Conservation (phyloP, 805 yeast species). For the Wickerhamiella spandovensis region DNA sequence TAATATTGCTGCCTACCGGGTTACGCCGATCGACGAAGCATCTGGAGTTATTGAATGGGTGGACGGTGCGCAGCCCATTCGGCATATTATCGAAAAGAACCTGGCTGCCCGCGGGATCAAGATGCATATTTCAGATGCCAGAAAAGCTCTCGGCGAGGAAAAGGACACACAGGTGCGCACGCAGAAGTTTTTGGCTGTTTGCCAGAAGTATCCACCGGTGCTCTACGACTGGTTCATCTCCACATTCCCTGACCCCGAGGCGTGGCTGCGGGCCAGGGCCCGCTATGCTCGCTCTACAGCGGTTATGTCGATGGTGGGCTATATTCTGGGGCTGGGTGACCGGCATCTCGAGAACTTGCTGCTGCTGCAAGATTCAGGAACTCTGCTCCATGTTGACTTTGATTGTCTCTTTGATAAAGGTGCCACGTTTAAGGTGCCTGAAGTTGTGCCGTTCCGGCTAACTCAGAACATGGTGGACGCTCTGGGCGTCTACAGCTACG, state of each 20-base stretch:
- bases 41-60: conserved; percentile 91
- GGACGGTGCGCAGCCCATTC: conserved; percentile 55
- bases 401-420: conserved; percentile 88
- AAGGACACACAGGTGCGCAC: conserved; percentile 10
- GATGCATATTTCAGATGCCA: conserved; percentile 15
- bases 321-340: conserved; percentile 87
- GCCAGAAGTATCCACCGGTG: conserved; percentile 32
- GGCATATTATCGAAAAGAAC: conserved; percentile 40
- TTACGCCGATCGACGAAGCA: conserved; percentile 71
- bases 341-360: conserved; percentile 89
- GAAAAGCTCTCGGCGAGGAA: conserved; percentile 10
- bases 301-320: conserved; percentile 96
- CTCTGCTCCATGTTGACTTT: conserved; percentile 84
- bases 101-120: conserved; percentile 31
- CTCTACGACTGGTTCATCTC: conserved; percentile 80
- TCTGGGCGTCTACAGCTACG: conserved; percentile 74
- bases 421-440: conserved; percentile 58
- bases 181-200: conserved; percentile 25
- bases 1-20: conserved; percentile 70
- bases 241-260: conserved; percentile 74
- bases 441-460: conserved; percentile 83
- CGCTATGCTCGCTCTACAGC: conserved; percentile 69
- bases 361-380: conserved; percentile 59
- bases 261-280: conserved; percentile 74
- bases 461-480: conserved; percentile 86